phyloP scores from a whole-genome alignment of 2,329 filamentous ascomycete species.

The Cytospora piceae region DNA sequence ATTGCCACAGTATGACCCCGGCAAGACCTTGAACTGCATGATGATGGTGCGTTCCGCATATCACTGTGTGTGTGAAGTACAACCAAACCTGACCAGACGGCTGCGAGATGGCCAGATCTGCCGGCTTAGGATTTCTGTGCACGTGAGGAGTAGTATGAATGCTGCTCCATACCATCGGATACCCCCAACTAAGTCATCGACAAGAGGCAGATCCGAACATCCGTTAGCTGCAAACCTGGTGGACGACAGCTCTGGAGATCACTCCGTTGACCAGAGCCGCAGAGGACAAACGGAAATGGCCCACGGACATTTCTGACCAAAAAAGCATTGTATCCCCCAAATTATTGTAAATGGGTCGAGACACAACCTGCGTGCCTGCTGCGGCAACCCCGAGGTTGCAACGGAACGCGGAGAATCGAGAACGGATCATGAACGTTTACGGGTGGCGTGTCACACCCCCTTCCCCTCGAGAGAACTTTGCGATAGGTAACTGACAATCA shows the following conservation, averaged over 20 bases:
- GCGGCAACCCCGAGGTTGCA: background rate
- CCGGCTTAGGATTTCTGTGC: background rate
- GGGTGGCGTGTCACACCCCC: background rate
- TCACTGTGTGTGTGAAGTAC: too few species aligned
- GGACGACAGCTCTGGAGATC: too few species aligned
- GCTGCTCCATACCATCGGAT: background rate
- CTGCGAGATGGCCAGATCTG: background rate
- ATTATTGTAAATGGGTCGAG: too few species aligned
- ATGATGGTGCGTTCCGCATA: too few species aligned
- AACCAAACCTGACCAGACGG: background rate
- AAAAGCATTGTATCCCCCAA: too few species aligned
- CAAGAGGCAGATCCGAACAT: background rate
- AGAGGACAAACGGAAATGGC: too few species aligned
- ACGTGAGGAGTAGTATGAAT: background rate
- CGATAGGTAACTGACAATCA: background rate
- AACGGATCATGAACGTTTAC: background rate
- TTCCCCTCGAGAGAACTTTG: background rate
- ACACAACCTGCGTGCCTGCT: background rate
- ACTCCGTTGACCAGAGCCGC: too few species aligned
- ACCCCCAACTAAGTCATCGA: background rate
- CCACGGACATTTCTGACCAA: too few species aligned
- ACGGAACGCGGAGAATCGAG: background rate
- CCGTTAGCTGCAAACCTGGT: background rate
- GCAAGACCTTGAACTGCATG: too few species aligned
- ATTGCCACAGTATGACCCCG: too few species aligned